phyloP scores from a whole-genome alignment of 345 rosid species.

The Populus ilicifolia region DNA sequence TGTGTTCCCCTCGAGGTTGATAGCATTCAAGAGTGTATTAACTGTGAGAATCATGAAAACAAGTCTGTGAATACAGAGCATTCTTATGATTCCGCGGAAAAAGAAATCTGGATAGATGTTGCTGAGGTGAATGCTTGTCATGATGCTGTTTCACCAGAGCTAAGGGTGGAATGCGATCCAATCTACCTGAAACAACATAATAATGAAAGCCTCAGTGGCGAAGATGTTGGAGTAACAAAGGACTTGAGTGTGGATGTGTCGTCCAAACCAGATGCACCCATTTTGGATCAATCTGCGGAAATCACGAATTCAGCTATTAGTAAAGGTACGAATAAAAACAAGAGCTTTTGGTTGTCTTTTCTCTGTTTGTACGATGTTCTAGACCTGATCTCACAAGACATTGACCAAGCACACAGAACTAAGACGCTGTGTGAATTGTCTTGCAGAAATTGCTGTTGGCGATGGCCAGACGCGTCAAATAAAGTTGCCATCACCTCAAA shows the following conservation, averaged over 20 bases:
- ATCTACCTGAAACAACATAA: not conserved
- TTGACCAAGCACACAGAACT: not conserved
- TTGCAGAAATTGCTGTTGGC: slow-evolving; percentile 13
- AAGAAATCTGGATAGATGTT: not conserved
- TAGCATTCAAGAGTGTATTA: not conserved
- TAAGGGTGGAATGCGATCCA: not conserved
- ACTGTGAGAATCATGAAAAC: not conserved
- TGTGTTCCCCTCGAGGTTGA: not conserved
- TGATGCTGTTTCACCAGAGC: not conserved
- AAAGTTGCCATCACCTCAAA: slow-evolving; percentile 5
- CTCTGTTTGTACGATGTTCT: not conserved
- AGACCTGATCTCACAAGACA: not conserved
- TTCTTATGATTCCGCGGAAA: not conserved
- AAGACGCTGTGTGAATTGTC: not conserved
- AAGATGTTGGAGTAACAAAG: not conserved
- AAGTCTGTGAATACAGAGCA: not conserved
- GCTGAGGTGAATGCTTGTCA: not conserved
- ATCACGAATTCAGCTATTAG: not conserved
- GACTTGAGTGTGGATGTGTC: not conserved
- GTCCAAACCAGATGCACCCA: not conserved
- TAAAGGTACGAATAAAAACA: slow-evolving; percentile 10
- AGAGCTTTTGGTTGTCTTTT: not conserved
- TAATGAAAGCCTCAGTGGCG: not conserved
- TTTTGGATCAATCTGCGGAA: not conserved
- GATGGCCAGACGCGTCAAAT: slow-evolving; percentile 5